phyloP scores from a whole-genome alignment of 257 asterid species.

The Solanum raphanifolium region DNA sequence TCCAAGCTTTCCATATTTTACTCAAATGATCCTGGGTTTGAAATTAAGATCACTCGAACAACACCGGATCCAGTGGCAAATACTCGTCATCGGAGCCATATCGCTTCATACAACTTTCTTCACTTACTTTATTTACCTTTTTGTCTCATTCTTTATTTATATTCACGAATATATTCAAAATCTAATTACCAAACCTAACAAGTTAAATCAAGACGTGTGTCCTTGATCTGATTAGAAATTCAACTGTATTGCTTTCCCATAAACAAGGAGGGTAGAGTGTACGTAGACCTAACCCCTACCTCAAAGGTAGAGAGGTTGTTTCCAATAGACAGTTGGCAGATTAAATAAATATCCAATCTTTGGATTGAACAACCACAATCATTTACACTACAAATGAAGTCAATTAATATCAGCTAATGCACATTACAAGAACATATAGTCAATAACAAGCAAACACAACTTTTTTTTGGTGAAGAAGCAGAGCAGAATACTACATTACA shows the following conservation, averaged over 20 bases:
- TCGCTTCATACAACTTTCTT: not conserved
- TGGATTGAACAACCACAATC: not conserved
- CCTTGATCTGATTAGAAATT: not conserved
- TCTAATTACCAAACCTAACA: not conserved
- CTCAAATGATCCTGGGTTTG: not conserved
- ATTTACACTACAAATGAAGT: not conserved
- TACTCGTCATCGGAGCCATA: not conserved
- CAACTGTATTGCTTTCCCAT: fast-evolving
- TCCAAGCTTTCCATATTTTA: not conserved
- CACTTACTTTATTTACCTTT: not conserved
- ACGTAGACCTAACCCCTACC: not conserved
- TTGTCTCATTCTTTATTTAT: not conserved
- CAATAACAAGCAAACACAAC: not conserved
- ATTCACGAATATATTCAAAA: not conserved
- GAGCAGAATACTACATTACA: not conserved
- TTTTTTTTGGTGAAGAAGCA: not conserved
- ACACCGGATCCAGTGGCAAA: not conserved
- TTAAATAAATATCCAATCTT: not conserved
- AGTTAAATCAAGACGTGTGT: not conserved
- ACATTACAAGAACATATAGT: not conserved
- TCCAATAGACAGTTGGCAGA: not conserved
- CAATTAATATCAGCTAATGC: not conserved
- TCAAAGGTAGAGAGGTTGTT: not conserved
- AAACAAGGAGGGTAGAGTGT: not conserved
- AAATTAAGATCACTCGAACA: not conserved